phyloP scores from a whole-genome alignment of 768 basidiomycete species.

The Suillus subluteus region DNA sequence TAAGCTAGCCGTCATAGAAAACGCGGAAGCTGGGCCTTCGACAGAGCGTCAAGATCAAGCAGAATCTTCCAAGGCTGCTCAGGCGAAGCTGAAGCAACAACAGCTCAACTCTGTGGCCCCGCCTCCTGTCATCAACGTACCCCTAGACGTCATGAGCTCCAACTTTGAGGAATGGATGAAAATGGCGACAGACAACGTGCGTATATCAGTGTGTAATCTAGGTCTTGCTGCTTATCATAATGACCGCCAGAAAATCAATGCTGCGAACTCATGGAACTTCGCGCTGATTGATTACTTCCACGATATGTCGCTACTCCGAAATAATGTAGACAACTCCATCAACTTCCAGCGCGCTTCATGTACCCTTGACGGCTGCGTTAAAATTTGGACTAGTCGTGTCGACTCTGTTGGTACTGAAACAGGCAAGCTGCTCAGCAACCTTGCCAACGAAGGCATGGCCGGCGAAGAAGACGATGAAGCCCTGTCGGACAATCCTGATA shows the following conservation, averaged over 20 bases:
- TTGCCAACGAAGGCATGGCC: conserved; percentile 66
- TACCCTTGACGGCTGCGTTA: conserved; percentile 97
- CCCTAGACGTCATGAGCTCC: conserved; percentile 84
- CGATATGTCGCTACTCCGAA: conserved; percentile 94
- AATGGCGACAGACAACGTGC: conserved; percentile 97
- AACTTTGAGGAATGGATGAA: conserved; percentile 99
- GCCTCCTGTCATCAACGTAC: conserved; percentile 60
- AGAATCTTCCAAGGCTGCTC: conserved; percentile 47
- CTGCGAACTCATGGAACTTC: conserved; percentile 96
- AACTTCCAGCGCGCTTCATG: conserved; percentile 99
- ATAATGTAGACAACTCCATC: conserved; percentile 93
- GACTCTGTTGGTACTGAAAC: conserved; percentile 97
- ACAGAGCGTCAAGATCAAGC: conserved; percentile 39
- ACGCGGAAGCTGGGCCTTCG: conserved; percentile 60
- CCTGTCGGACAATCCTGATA: conserved; percentile 65
- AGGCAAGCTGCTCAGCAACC: conserved; percentile 90
- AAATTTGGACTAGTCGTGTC: conserved; percentile 98
- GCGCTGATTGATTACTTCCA: conserved; percentile 99
- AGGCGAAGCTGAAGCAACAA: conserved; percentile 59
- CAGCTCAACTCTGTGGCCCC: conserved; percentile 63
- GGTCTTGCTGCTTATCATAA: neutral
- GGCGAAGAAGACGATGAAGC: conserved; percentile 61
- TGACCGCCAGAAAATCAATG: conserved; percentile 90
- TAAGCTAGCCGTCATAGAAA: conserved; percentile 61
- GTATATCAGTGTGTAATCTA: conserved; percentile 31